Evolutionary conservation across 768 basidiomycete species (phyloP), one percentile per base, ranked within the genome.

Genomic region (Podaxis sp.): DNA sequence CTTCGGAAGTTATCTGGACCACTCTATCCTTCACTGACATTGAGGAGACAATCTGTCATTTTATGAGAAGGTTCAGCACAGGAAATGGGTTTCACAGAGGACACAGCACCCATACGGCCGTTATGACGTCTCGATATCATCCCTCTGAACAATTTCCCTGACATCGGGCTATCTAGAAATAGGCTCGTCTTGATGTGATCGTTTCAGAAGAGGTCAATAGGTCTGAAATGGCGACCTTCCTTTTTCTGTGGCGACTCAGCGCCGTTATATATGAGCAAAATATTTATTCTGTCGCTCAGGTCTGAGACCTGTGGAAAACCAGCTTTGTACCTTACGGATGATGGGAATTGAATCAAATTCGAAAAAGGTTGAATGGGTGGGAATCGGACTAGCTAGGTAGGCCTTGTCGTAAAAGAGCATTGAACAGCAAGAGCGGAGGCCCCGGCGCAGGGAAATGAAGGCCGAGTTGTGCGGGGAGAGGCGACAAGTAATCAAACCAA

Each of bases 401-500:
- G 40, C 40, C 0, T 41, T 43, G 41, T 43, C 15, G 41, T 43
- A 19, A 15, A 19, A 6, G 15, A 33, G 7, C 33, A 9, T 33
- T 33, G 33, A 9, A 33, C 33, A 33, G 33, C 33, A 33, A 33
- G 33, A 9, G 33, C 9, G 2, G 33, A 6, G 33, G 33, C 33
- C 9, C 33, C 9, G 33, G 33, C 2, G 29, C 12, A 27, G 9
- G 24, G 24, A 25, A 25, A 53, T 49, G 43, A 19, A 37, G 17
- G 25, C 57, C 57, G 57, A 47, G 43, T 49, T 57, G 43, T 46
- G 25, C 57, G 57, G 57, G 29, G 17, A 41, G 37, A 19, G 17
- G 27, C 13, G 43, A 57, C 41, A 47, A n/a, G 57, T 43, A 57
- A 57, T 57, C 17, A 57, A 57, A 57, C 57, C 57, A 57, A 57